Evolutionary conservation across 768 basidiomycete genomes (phyloP).

Genomic region (Coprinopsis sp.): DNA sequence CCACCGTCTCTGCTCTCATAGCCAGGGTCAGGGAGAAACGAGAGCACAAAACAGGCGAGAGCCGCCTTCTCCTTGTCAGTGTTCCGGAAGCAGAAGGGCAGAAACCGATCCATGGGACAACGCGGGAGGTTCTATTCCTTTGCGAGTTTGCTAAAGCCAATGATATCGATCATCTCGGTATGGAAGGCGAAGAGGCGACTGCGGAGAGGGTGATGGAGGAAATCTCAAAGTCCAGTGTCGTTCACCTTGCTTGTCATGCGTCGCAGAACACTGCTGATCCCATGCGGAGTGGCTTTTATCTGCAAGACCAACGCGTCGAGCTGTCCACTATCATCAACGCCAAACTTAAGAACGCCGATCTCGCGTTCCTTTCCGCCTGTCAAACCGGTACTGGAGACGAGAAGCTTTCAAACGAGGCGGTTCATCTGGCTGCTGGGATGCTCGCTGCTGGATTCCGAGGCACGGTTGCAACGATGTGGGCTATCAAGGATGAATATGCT

Average conservation of each 20-base stretch:
- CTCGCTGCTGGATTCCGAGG: neutral
- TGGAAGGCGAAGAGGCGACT: neutral
- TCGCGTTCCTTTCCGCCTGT: slow-evolving; percentile 40
- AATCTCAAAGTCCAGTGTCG: slow-evolving; percentile 10
- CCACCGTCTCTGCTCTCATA: neutral
- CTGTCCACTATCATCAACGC: slow-evolving; percentile 16
- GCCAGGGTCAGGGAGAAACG: slow-evolving; percentile 13
- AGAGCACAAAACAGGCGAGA: slow-evolving; percentile 23
- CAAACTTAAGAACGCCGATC: slow-evolving; percentile 14
- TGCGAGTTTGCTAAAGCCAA: neutral
- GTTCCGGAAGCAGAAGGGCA: slow-evolving; percentile 8
- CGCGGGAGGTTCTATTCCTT: slow-evolving; percentile 8
- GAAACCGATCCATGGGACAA: slow-evolving; percentile 8
- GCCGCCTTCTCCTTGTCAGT: slow-evolving; percentile 9
- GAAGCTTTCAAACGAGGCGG: slow-evolving; percentile 13
- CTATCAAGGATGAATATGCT: neutral
- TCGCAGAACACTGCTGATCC: slow-evolving; percentile 16
- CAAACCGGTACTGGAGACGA: slow-evolving; percentile 29
- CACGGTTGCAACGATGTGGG: slow-evolving; percentile 5
- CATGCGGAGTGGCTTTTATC: neutral
- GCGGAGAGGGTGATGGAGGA: neutral
- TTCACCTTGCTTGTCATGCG: slow-evolving; percentile 30
- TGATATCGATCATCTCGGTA: neutral
- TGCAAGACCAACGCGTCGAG: slow-evolving; percentile 7
- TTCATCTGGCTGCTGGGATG: slow-evolving; percentile 5